Evolutionary conservation across 208 protist genomes (phyloP).

Genomic region (Borovskyia barvae): DNA sequence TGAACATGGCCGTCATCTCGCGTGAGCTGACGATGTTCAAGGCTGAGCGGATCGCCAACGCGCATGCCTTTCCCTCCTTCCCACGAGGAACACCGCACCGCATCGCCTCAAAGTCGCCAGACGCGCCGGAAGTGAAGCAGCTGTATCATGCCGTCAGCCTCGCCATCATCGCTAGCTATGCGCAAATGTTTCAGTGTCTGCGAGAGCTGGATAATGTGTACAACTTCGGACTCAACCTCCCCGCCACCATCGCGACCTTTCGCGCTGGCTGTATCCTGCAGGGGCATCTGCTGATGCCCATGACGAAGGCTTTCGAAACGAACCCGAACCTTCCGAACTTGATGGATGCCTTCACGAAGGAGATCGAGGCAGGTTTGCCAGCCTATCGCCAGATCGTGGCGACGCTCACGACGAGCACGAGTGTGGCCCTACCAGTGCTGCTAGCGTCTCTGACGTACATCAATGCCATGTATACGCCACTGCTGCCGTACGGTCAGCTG

Average conservation of each 20-base stretch:
- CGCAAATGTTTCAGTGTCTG: slow-evolving; percentile 93
- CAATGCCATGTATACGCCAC: slow-evolving; percentile 81
- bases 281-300: slow-evolving; percentile 82
- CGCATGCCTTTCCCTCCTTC: slow-evolving; percentile 33
- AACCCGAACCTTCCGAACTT: slow-evolving; percentile 86
- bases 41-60: slow-evolving; percentile 87
- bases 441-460: slow-evolving; percentile 76
- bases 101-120: slow-evolving; percentile 49
- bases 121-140: slow-evolving; percentile 57
- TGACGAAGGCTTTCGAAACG: slow-evolving; percentile 88
- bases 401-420: slow-evolving; percentile 46
- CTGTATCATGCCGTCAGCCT: slow-evolving; percentile 79
- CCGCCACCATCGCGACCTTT: slow-evolving; percentile 90
- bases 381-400: slow-evolving; percentile 69
- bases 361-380: slow-evolving; percentile 66
- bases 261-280: slow-evolving; percentile 90
- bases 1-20: slow-evolving; percentile 93
- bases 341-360: slow-evolving; percentile 82
- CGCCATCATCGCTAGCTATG: slow-evolving; percentile 87
- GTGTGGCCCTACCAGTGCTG: slow-evolving; percentile 73
- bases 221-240: slow-evolving; percentile 84
- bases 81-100: slow-evolving; percentile 12
- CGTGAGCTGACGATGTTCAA: slow-evolving; percentile 93
- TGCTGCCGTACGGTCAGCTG: slow-evolving; percentile 82
- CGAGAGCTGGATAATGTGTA: slow-evolving; percentile 88